These are phyloP conservation scores for Nothopassalora personata DNA, from an alignment of 2,329 filamentous ascomycete species.

Conservation along the genomic window DNA sequence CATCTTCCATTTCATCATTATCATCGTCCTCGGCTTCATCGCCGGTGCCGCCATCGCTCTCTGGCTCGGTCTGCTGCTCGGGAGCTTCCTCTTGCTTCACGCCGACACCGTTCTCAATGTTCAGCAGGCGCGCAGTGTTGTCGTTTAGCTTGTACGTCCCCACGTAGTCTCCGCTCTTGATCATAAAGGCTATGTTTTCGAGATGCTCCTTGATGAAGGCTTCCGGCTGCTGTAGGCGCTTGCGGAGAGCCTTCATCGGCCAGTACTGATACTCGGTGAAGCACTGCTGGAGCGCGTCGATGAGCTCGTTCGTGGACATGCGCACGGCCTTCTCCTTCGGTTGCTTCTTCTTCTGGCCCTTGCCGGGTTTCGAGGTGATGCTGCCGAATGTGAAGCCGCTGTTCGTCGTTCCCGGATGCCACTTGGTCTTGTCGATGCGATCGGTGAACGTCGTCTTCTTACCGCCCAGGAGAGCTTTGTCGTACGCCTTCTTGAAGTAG, in stretches of 20 bases:
- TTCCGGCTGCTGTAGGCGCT: constrained; percentile 77
- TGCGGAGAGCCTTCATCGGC: constrained; percentile 82
- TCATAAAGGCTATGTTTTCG: constrained; percentile 73
- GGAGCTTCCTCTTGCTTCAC: constrained; percentile 48
- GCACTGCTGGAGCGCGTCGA: constrained; percentile 76
- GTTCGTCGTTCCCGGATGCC: constrained; percentile 18
- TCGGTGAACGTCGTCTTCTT: constrained; percentile 45
- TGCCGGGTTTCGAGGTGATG: constrained; percentile 27
- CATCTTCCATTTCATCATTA: constrained; percentile 46
- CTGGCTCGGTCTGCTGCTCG: constrained; percentile 34
- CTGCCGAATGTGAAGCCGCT: constrained; percentile 35
- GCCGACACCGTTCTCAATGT: constrained; percentile 43
- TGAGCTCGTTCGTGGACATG: constrained; percentile 79
- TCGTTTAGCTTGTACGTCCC: constrained; percentile 78
- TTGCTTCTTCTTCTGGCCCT: constrained; percentile 40
- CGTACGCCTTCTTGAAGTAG: constrained; percentile 35
- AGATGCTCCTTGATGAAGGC: constrained; percentile 84
- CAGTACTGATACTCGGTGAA: constrained; percentile 88
- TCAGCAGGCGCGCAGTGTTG: constrained; percentile 56
- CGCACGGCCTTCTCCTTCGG: constrained; percentile 74
- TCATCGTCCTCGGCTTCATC: constrained; percentile 46
- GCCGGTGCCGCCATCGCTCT: constrained; percentile 35
- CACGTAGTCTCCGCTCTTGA: constrained; percentile 77
- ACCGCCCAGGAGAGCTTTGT: constrained; percentile 38
- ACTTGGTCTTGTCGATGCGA: constrained; percentile 20